Conservation (phyloP, 345 rosid genomes). For the Euphorbia lathyris region DNA sequence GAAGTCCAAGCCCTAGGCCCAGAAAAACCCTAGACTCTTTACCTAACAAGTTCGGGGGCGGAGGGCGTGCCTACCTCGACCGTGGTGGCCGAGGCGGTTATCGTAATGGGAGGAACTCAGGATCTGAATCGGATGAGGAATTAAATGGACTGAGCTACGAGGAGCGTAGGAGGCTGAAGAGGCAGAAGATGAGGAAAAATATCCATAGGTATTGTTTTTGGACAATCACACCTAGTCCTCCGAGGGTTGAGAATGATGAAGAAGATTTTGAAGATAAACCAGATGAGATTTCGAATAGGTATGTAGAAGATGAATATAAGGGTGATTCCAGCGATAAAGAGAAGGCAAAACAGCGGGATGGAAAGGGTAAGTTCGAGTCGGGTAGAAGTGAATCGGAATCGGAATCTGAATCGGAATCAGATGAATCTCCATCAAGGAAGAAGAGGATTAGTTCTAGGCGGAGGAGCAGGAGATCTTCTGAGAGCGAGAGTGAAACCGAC, state of each 20-base stretch:
- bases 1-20: conserved; percentile 25
- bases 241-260: conserved; percentile 45
- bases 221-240: conserved; percentile 79
- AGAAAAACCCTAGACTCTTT: conserved; percentile 18
- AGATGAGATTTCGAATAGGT: conserved; percentile 43
- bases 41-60: conserved; percentile 21
- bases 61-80: conserved; percentile 16
- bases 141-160: conserved; percentile 69
- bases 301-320: conserved; percentile 26
- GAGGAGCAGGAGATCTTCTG: conserved; percentile 28
- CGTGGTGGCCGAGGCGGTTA: not conserved
- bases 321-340: conserved; percentile 36
- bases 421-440: conserved; percentile 35
- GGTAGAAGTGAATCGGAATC: conserved; percentile 28
- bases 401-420: conserved; percentile 33
- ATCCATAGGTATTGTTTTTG: conserved; percentile 54
- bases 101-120: conserved; percentile 34
- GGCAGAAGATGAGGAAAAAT: conserved; percentile 80
- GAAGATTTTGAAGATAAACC: conserved; percentile 28
- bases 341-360: conserved; percentile 25
- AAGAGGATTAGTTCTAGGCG: conserved; percentile 38
- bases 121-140: conserved; percentile 86
- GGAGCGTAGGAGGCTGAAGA: conserved; percentile 79
- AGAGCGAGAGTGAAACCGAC: conserved; percentile 43
- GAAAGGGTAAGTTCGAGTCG: conserved; percentile 24